Base-by-base conservation (phyloP, 352 stramenopile species). In the Phytophthora lateralis region DNA sequence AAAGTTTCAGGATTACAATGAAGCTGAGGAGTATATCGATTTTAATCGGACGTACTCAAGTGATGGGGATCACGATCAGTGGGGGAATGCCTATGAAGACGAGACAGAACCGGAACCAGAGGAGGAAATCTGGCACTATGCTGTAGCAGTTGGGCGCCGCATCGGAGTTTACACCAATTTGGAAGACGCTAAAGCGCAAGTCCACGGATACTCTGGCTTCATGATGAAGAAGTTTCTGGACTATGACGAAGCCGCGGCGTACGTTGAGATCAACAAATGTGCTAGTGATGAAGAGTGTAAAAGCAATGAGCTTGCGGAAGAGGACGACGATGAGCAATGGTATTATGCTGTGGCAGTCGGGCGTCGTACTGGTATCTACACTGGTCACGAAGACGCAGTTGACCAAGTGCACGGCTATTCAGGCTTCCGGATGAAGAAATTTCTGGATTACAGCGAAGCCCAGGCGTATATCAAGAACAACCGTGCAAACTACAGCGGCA, bases 171-270 rank as follows among this genome's bases (percentile, higher is more conserved):
- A 75, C 62, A 69, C 42, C 4, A 58, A 76, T 8, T 85, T 69
- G 66, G 58, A 75, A 21, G n/a, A n/a, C 6, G 52, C 60, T 1
- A 55, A 82, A 54, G 63, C 56, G 21, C 68, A 82, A 52, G 78
- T 90, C 10, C 75, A 82, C 41, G 77, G 77, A 7, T 88, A 76
- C 29, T 59, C 67, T 3, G 70, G 74, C 27, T 80, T 74, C 26
- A 49, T 49, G 8, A 88, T 76, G 59, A 90, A 92, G 49, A 89
- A 88, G 34, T 89, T 92, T 45, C 27, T 71, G n/a, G 72, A 59
- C 17, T 44, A 71, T 24, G 20, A 58, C 4, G 56, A 89, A 32
- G 82, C 80, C 3, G 24, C 43, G 10, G 5, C 26, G 14, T 69
- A 55, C 26, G 34, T 69, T 18, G 6, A 27, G 8, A 17, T 45